A percentile compares a stretch with the other conserved stretches of the same genome.
Conservation (phyloP, 129 eudicot genomes). For the Daucus carota region DH1_v3.0 NC_030387.2:32564001-32564500, state of each 20-base stretch:
- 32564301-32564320: background rate
- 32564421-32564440: background rate
- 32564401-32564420: no score
- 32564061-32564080: background rate
- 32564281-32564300: background rate
- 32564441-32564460: no score
- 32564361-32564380: background rate
- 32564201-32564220: no score
- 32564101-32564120: background rate
- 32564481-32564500: no score
- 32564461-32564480: no score
- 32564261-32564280: no score
- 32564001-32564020: background rate
- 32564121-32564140: background rate
- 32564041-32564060: background rate
- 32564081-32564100: background rate
- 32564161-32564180: background rate
- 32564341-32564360: background rate
- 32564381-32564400: background rate
- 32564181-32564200: constrained; percentile 2
- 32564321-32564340: constrained; percentile 5
- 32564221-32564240: background rate
- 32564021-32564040: background rate
- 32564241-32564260: constrained; percentile 4
- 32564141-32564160: background rate